Conservation (phyloP, 257 asterid genomes). For the Scutellaria barbata region DNA sequence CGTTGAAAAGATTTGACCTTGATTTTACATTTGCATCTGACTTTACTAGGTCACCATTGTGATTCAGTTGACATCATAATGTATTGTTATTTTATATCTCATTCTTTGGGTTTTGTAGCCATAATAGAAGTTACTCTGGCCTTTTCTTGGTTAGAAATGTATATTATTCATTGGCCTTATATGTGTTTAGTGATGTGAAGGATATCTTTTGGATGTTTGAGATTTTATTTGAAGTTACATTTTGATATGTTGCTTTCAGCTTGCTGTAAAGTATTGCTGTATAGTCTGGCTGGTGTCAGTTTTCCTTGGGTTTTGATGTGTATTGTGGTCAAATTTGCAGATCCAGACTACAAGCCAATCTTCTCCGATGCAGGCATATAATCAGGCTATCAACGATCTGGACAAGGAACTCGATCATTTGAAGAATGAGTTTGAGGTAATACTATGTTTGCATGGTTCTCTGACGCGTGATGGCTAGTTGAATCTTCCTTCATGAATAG, state of each 20-base stretch:
- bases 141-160: background rate
- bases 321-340: constrained; percentile 49
- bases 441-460: constrained; percentile 2
- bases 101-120: background rate
- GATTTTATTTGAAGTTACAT: too few relatives aligned
- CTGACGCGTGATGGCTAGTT: constrained; percentile 8
- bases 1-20: constrained; percentile 2
- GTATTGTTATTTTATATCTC: background rate
- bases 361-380: constrained; percentile 98
- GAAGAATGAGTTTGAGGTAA: constrained; percentile 81
- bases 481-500: background rate
- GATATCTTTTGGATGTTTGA: background rate
- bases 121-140: background rate
- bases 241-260: too few relatives aligned
- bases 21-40: background rate
- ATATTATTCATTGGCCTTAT: background rate
- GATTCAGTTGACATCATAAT: background rate
- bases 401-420: constrained; percentile 94
- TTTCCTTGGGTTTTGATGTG: constrained; percentile 8
- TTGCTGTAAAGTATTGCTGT: too few relatives aligned
- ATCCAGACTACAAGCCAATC: constrained; percentile 95
- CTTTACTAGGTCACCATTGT: background rate
- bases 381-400: constrained; percentile 95
- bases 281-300: too few relatives aligned
- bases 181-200: background rate